These are phyloP conservation scores for Rosa persica DNA, from an alignment of 306 rosid genomes.

Conservation along the genomic window DNA sequence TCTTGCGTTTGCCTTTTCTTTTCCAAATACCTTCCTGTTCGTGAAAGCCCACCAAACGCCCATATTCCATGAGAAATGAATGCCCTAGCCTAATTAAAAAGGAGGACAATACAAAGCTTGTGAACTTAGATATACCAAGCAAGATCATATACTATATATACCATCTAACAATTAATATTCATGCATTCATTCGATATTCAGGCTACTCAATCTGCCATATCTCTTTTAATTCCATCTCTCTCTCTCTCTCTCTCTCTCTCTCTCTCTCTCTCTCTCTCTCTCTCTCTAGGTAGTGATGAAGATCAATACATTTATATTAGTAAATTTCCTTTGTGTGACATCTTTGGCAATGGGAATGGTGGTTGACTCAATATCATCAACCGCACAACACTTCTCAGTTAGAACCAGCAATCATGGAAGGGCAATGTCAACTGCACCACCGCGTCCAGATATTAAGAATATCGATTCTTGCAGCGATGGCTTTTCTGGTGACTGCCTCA, in stretches of 20 bases:
- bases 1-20: no score
- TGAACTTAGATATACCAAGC: neutral
- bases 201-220: neutral
- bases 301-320: neutral
- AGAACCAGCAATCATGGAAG: neutral
- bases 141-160: neutral
- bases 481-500: neutral
- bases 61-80: neutral
- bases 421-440: neutral
- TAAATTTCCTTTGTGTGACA: neutral
- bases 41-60: no score
- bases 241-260: no score
- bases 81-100: neutral
- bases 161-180: neutral
- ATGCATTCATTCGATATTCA: neutral
- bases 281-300: neutral
- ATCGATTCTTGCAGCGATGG: neutral
- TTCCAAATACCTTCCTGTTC: neutral
- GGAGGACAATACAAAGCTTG: neutral
- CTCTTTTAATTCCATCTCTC: neutral
- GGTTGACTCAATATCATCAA: neutral
- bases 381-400: neutral
- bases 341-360: neutral
- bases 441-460: no score
- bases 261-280: neutral